These are phyloP conservation scores for Tolypocladium ophioglossoides DNA, from an alignment of 2,329 filamentous ascomycete genomes.

Conservation along the genomic window DNA sequence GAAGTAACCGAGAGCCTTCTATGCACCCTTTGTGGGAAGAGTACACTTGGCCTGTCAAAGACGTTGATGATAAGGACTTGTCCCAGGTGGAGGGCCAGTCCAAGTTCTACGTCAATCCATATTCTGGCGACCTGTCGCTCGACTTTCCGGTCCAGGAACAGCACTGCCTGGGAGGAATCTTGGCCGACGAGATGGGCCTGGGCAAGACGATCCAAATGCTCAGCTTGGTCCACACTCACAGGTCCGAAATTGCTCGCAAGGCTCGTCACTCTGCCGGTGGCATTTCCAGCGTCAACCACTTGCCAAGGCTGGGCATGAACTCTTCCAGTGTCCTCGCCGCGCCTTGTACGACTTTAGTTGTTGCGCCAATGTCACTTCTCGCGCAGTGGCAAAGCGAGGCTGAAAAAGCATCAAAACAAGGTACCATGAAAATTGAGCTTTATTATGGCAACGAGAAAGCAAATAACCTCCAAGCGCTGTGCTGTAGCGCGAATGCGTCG, in stretches of 20 bases:
- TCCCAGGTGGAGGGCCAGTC: slow-evolving; percentile 53
- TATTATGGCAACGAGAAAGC: slow-evolving; percentile 89
- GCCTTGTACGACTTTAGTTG: slow-evolving; percentile 81
- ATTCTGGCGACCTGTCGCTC: slow-evolving; percentile 85
- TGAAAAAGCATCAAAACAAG: slow-evolving; percentile 76
- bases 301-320: slow-evolving; percentile 51
- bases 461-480: slow-evolving; percentile 67
- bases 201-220: slow-evolving; percentile 99
- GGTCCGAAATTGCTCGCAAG: slow-evolving; percentile 40
- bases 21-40: slow-evolving; percentile 99
- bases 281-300: slow-evolving; percentile 40
- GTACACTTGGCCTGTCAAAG: slow-evolving; percentile 79
- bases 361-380: slow-evolving; percentile 96
- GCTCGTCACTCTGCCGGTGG: slow-evolving; percentile 19
- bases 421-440: slow-evolving; percentile 72
- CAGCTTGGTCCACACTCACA: slow-evolving; percentile 79
- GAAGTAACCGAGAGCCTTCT: slow-evolving; percentile 59
- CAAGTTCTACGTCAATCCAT: slow-evolving; percentile 91
- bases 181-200: slow-evolving; percentile 95
- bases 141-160: slow-evolving; percentile 92
- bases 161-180: slow-evolving; percentile 82
- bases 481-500: slow-evolving; percentile 60
- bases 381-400: slow-evolving; percentile 96
- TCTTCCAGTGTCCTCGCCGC: slow-evolving; percentile 53
- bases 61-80: slow-evolving; percentile 72